These are phyloP conservation scores for Jackrogersella minutella DNA, from an alignment of 495 filamentous ascomycete genomes.

Conservation along the genomic window DNA sequence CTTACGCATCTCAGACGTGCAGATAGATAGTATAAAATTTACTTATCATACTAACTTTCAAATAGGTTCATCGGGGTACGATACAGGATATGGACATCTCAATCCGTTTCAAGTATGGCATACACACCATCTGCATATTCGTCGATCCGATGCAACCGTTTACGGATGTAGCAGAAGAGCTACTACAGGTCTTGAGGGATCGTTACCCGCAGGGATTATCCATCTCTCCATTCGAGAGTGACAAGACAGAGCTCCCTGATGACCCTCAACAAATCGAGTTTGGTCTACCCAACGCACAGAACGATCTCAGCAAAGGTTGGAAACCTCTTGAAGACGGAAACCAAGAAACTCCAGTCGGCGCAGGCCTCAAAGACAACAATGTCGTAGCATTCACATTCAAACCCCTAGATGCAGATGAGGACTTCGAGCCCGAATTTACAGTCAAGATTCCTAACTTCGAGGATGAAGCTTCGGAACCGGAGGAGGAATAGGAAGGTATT, in stretches of 20 bases:
- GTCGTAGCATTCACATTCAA: conserved; percentile 75
- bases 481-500: conserved; percentile 13
- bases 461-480: conserved; percentile 37
- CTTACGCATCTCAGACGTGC: background rate
- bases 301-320: conserved; percentile 51
- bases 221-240: too few relatives aligned
- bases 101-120: conserved; percentile 80
- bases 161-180: conserved; percentile 64
- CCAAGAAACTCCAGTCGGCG: conserved; percentile 50
- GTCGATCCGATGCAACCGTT: conserved; percentile 69
- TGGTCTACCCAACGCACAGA: conserved; percentile 45
- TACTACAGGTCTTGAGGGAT: conserved; percentile 65
- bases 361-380: conserved; percentile 61
- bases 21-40: too few relatives aligned
- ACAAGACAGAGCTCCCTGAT: conserved; percentile 48
- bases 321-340: conserved; percentile 46
- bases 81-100: conserved; percentile 62
- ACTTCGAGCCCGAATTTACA: conserved; percentile 67
- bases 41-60: background rate
- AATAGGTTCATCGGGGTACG: conserved; percentile 31
- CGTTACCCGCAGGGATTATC: too few relatives aligned
- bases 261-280: conserved; percentile 53
- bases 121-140: conserved; percentile 78
- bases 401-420: conserved; percentile 52
- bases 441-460: conserved; percentile 66